phyloP scores from a whole-genome alignment of 2,329 filamentous ascomycete species.

The Ascocoryne sarcoides region DNA sequence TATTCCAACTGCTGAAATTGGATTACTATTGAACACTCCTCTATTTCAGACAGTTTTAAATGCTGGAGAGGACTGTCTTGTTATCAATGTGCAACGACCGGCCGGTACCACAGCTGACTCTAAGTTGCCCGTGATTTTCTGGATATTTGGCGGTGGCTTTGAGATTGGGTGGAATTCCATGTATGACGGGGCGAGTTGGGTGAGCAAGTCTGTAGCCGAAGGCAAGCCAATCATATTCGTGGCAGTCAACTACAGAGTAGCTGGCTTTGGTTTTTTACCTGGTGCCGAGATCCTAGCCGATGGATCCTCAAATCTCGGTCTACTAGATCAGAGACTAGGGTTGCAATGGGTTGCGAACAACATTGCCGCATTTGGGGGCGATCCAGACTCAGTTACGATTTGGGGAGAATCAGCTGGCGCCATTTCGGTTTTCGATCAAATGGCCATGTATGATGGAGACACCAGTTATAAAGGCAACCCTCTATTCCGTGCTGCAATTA shows the following conservation, averaged over 20 bases:
- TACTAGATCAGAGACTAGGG: constrained; percentile 63
- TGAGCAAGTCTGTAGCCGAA: constrained; percentile 36
- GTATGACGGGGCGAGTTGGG: constrained; percentile 43
- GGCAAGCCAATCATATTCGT: constrained; percentile 65
- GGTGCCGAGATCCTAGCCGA: constrained; percentile 60
- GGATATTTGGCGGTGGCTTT: constrained; percentile 63
- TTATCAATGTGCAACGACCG: constrained; percentile 51
- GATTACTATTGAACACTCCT: constrained; percentile 43
- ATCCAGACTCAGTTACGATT: constrained; percentile 34
- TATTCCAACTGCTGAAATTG: constrained; percentile 36
- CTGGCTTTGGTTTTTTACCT: constrained; percentile 65
- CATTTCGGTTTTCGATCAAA: constrained; percentile 68
- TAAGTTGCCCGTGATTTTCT: constrained; percentile 59
- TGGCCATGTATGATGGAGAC: constrained; percentile 67
- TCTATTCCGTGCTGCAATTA: constrained; percentile 69
- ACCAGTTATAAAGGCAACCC: constrained; percentile 65
- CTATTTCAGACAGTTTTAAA: constrained; percentile 47
- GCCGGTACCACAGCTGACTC: constrained; percentile 42
- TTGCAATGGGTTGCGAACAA: constrained; percentile 73
- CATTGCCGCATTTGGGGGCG: constrained; percentile 66
- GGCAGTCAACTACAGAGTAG: constrained; percentile 68
- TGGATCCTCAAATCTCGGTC: constrained; percentile 60
- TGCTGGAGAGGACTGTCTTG: constrained; percentile 56
- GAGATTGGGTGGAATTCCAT: constrained; percentile 42
- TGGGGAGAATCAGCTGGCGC: constrained; percentile 49